Evolutionary conservation across 2,329 filamentous ascomycete species (phyloP).

Genomic region (Dryadomyces quercivorus): DNA sequence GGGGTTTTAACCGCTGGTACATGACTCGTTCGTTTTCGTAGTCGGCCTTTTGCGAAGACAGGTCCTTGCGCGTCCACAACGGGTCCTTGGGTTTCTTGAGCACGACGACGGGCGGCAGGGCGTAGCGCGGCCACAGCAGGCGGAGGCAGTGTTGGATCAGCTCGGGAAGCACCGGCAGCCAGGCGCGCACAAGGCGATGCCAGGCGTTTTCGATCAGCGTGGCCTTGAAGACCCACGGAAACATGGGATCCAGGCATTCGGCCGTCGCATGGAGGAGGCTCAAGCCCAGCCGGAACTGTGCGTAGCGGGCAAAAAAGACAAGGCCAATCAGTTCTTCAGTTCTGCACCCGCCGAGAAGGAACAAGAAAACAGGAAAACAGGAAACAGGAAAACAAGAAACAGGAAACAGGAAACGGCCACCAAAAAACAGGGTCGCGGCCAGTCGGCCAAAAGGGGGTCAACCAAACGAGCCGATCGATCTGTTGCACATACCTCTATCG

Average conservation of each 20-base stretch:
- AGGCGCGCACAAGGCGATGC: neutral
- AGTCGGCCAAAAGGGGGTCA: too few species aligned
- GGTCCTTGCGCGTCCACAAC: neutral
- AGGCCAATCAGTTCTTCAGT: too few species aligned
- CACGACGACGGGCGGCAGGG: slow-evolving; percentile 3
- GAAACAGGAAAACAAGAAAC: neutral
- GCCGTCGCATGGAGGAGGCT: neutral
- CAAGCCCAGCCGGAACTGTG: neutral
- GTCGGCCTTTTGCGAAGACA: neutral
- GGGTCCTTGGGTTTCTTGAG: slow-evolving; percentile 2
- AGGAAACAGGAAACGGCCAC: neutral
- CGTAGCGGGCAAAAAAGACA: too few species aligned
- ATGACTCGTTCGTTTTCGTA: slow-evolving; percentile 4
- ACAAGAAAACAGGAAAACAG: neutral
- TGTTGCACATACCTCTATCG: neutral
- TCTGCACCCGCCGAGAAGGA: too few species aligned
- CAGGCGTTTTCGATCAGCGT: neutral
- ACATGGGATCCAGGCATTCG: neutral
- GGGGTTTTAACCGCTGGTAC: neutral
- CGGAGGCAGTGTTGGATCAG: neutral
- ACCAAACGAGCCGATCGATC: too few species aligned
- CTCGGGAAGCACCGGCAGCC: neutral
- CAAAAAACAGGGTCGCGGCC: neutral
- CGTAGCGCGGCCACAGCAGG: slow-evolving; percentile 1
- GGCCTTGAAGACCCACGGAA: neutral